Evolutionary conservation across 2,329 filamentous ascomycete genomes (phyloP).

Genomic region (Colletotrichum tropicicola): DNA sequence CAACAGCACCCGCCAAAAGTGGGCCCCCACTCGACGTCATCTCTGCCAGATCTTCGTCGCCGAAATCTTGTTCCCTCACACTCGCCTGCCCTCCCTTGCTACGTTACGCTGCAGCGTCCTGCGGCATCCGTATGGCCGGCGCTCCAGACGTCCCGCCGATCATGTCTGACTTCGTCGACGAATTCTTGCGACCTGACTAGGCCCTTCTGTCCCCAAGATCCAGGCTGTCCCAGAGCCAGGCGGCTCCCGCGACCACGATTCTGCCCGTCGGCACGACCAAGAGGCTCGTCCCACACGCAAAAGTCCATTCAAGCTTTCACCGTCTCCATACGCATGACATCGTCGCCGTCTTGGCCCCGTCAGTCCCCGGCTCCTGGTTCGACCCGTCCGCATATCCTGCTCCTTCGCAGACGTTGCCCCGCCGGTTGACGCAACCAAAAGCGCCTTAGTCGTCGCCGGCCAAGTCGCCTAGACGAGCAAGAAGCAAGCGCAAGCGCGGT

Average conservation of each 20-base stretch:
- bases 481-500: constrained; percentile 17
- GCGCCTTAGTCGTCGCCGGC: neutral
- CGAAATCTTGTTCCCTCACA: neutral
- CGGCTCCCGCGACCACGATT: neutral
- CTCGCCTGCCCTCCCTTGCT: neutral
- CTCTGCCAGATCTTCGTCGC: constrained; percentile 9
- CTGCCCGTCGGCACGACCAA: neutral
- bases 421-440: constrained; percentile 16
- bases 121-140: no score
- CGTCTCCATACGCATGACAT: constrained; percentile 25
- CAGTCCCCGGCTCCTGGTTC: constrained; percentile 10
- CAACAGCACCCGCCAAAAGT: neutral
- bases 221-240: neutral
- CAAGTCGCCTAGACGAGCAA: neutral
- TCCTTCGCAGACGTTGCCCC: neutral
- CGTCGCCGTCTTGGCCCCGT: constrained; percentile 20
- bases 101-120: neutral
- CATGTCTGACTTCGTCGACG: neutral
- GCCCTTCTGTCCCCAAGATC: neutral
- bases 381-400: neutral
- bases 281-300: no score
- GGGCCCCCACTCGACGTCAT: constrained; percentile 22
- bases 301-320: constrained; percentile 19
- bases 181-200: neutral
- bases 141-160: neutral